Evolutionary conservation across 257 asterid genomes (phyloP).

Genomic region (Nicotiana knightiana): DNA sequence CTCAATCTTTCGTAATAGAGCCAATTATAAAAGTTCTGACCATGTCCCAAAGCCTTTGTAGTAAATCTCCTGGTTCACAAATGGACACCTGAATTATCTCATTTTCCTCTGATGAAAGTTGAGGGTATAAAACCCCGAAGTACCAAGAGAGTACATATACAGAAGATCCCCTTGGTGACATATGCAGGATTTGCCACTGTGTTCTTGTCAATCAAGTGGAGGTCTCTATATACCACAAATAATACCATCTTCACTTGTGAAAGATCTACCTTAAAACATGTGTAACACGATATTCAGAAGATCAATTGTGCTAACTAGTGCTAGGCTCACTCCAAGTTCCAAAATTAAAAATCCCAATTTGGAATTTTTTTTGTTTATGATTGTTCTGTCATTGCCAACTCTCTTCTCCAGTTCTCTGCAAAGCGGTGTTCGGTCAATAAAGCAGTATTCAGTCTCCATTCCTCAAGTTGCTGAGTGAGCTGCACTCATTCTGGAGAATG

Average conservation of each 20-base stretch:
- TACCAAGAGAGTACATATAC: not conserved
- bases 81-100: not conserved
- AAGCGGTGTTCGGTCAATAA: not conserved
- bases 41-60: not conserved
- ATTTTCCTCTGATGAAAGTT: not conserved
- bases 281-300: not conserved
- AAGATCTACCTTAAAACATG: not conserved
- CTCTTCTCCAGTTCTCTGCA: not conserved
- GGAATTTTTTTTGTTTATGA: not conserved
- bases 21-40: not conserved
- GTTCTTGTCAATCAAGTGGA: not conserved
- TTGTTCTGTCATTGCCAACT: not conserved
- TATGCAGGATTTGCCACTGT: not conserved
- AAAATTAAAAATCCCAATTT: not conserved
- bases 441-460: not conserved
- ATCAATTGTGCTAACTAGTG: not conserved
- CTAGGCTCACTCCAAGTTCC: not conserved
- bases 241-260: not conserved
- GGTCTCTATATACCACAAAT: not conserved
- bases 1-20: not conserved
- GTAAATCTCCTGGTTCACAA: constrained; percentile 1
- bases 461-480: not conserved
- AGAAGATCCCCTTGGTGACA: not conserved
- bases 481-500: not conserved
- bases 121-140: not conserved